Conservation (phyloP, 345 rosid species). For the Passiflora organensis region DNA sequence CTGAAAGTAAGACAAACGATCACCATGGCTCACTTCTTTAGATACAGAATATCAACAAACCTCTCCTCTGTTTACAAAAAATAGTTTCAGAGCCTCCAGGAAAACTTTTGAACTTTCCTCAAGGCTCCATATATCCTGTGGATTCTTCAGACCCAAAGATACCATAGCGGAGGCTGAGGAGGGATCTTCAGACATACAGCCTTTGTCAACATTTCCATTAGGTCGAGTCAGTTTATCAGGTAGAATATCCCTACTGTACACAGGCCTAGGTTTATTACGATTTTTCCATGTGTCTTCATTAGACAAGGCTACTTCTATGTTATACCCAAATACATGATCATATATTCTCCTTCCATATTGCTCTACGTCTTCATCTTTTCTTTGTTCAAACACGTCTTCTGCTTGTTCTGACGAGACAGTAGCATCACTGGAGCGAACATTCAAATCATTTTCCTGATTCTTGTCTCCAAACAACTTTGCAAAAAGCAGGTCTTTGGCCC, state of each 20-base stretch:
- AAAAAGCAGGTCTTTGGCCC: constrained; percentile 98
- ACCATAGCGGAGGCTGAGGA: constrained; percentile 63
- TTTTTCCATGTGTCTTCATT: constrained; percentile 97
- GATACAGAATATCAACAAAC: constrained; percentile 30
- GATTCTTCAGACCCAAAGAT: constrained; percentile 87
- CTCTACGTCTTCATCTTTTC: constrained; percentile 66
- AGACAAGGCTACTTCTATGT: constrained; percentile 84
- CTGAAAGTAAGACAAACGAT: neutral
- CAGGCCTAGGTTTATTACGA: constrained; percentile 70
- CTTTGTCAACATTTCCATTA: constrained; percentile 58
- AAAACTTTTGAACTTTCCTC: constrained; percentile 74
- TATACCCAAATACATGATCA: constrained; percentile 96
- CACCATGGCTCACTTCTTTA: constrained; percentile 6
- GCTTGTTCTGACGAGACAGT: constrained; percentile 58
- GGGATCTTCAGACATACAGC: constrained; percentile 32
- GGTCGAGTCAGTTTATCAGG: constrained; percentile 42
- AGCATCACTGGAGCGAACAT: constrained; percentile 70
- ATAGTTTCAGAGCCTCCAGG: constrained; percentile 69
- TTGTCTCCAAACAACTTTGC: constrained; percentile 95
- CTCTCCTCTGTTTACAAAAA: constrained; percentile 72
- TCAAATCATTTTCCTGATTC: constrained; percentile 92
- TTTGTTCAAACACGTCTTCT: constrained; percentile 66
- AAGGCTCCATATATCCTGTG: constrained; percentile 93
- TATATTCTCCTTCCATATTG: constrained; percentile 87
- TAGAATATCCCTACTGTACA: constrained; percentile 61